Evolutionary conservation across 225 moss, liverwort and hornwort species (phyloP).

Genomic region (Bryum argenteum): DNA sequence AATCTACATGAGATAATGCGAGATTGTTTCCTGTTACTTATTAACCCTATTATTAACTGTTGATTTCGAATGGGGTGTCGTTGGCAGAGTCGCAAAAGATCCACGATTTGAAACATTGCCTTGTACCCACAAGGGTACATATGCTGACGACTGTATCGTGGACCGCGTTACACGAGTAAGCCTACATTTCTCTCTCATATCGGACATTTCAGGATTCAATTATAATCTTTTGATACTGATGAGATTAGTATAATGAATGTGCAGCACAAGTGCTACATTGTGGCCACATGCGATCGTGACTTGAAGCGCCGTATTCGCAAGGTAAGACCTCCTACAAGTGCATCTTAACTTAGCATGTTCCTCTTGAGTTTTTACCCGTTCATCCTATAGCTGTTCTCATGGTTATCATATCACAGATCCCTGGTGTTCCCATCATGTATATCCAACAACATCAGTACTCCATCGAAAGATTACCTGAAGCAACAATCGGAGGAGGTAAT

Average conservation of each 20-base stretch:
- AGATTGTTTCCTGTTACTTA: neutral
- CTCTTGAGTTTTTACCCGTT: too few relatives aligned
- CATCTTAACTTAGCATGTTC: too few relatives aligned
- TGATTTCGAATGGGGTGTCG: neutral
- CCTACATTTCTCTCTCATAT: neutral
- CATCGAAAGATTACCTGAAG: constrained; percentile 94
- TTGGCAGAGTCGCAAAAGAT: constrained; percentile 91
- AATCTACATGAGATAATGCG: too few relatives aligned
- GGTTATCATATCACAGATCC: constrained; percentile 61
- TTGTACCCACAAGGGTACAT: constrained; percentile 96
- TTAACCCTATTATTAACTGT: neutral
- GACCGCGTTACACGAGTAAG: constrained; percentile 90
- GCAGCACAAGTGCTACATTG: constrained; percentile 99
- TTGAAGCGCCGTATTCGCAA: constrained; percentile 97
- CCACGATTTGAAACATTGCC: constrained; percentile 90
- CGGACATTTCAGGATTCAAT: neutral
- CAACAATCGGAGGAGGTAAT: constrained; percentile 95
- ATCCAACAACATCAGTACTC: constrained; percentile 93
- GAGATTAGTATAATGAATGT: neutral
- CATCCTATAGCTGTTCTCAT: constrained; percentile 11
- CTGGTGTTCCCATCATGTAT: constrained; percentile 98
- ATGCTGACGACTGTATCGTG: constrained; percentile 98
- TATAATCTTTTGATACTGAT: neutral
- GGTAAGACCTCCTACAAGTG: constrained; percentile 38
- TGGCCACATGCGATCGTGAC: constrained; percentile 98